Evolutionary conservation across 2,329 filamentous ascomycete species (phyloP), one percentile per base, ranked within the genome.

Genomic region (Claviceps sp.): DNA sequence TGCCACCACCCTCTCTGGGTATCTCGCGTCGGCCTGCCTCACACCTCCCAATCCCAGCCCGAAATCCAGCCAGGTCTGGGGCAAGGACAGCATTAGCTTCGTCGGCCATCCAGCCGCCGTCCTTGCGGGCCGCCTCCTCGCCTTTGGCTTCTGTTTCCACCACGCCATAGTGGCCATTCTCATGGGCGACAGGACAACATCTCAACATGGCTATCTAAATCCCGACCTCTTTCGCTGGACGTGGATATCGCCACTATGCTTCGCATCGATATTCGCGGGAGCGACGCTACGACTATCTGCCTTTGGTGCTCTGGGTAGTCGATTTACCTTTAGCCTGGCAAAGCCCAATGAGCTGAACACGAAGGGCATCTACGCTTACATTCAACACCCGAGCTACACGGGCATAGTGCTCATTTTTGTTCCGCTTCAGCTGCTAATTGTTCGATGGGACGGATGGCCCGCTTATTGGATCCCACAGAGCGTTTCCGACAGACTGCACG

Each of bases 381-480:
- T 77, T 2, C 74, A 77, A 57, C 75, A 79, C 57, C 75, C 75
- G 2, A 75, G 74, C 51, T 79, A 79, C 53, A 70, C 70, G 0
- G 75, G 72, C 0, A 45, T 71, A 2, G 9, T 66, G 0, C 34
- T 71, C 3, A 55, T 77, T 0, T 49, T 67, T 1, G 14, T 64
- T 1, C 60, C 54, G 43, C 65, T 67, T 49, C 38, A 60, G 1
- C 51, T 59, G 1, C 52, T 77, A 4, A 59, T 73, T 6, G 51
- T 60, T 14, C 59, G 72, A 0, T 53, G 62, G 26, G 72, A 75
- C 53, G 72, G 67, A 0, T 59, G 63, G 2, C 40, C 65, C 0
- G 65, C 63, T 13, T 76, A 72, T 52, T 71, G 67, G 64, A 48
- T 70, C 4, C 59, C 68, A 13, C 60, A 61, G 0, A 34, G 26